Evolutionary conservation across 352 stramenopile genomes (phyloP), one percentile per base, ranked within the genome.

Genomic region (Phytophthora tentaculata): DNA sequence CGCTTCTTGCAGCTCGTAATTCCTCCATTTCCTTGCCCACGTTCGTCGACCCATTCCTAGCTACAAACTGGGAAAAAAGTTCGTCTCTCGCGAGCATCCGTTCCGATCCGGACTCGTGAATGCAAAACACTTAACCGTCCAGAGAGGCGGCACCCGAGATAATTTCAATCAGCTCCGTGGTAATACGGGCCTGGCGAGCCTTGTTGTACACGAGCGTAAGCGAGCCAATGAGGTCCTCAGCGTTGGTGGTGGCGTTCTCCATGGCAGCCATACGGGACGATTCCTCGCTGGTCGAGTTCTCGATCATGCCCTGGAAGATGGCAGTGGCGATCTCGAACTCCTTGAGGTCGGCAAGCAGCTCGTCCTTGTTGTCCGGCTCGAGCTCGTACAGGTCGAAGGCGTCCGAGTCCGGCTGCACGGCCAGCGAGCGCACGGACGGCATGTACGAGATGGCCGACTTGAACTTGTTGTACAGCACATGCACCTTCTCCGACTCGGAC

Each of bases 221-320:
- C 73, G 80, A 91, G 69, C 97, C 94, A 79, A 99, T 99, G 83
- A 99, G 93, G 50, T 99, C 97, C 65, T 93, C 83, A 22, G 97
- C 98, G 81, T 99, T 99, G 78, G 98, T 99, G 37, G 95, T 98
- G 47, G 97, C 97, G 76, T 99, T 99, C 79, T 99, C 97, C 97
- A 99, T 99, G 50, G 97, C 97, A 68, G 96, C 97, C 97, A 99
- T 99, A 77, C 98, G 95, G 73, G 97, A 98, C 26, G 87, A 96
- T 81, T 99, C 96, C 83, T 99, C 98, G 53, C 93, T 97, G 61
- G 97, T 98, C 68, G 96, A 96, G 77, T 94, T 98, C 83, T 99
- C 97, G 76, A 99, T 97, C 70, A 99, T 91, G 51, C 86, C 94
- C 79, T 99, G 91, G 86, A 95, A 99, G 63, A 99, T 88, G 35